These are phyloP conservation scores for Hymenoscyphus infarciens DNA, from an alignment of 2,329 filamentous ascomycete genomes.

Conservation along the genomic window DNA sequence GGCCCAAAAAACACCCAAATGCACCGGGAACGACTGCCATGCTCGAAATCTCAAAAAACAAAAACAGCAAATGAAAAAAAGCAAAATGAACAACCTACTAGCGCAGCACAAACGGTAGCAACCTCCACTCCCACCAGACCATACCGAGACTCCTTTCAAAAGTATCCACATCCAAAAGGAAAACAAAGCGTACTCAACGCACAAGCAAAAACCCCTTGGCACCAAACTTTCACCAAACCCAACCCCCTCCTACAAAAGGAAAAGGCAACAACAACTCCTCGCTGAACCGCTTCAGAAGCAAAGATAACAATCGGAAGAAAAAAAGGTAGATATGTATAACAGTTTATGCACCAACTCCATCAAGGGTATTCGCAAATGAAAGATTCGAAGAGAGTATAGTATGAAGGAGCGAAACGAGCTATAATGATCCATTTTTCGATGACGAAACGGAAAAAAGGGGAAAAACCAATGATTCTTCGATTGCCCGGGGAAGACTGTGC, in stretches of 20 bases:
- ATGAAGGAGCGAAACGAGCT: neutral
- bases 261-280: slow-evolving; percentile 10
- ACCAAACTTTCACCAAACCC: neutral
- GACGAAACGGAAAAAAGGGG: too few relatives aligned
- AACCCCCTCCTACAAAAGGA: neutral
- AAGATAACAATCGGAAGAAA: neutral
- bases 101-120: neutral
- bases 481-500: neutral
- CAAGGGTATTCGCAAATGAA: slow-evolving; percentile 16
- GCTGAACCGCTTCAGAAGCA: slow-evolving; percentile 10
- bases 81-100: neutral
- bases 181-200: neutral
- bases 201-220: neutral
- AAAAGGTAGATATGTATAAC: slow-evolving; percentile 1
- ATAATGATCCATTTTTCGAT: neutral
- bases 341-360: slow-evolving; percentile 13
- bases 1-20: neutral
- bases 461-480: too few relatives aligned
- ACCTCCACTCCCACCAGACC: slow-evolving; percentile 26
- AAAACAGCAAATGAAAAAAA: neutral
- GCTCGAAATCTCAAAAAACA: neutral
- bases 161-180: neutral
- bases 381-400: too few relatives aligned
- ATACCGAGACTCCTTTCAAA: slow-evolving; percentile 14
- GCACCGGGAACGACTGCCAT: neutral